A percentile compares a stretch with the other conserved stretches of the same genome.
These are phyloP conservation scores for Carallia brachiata DNA, from an alignment of 345 rosid genomes.

Conservation along the genomic window DNA sequence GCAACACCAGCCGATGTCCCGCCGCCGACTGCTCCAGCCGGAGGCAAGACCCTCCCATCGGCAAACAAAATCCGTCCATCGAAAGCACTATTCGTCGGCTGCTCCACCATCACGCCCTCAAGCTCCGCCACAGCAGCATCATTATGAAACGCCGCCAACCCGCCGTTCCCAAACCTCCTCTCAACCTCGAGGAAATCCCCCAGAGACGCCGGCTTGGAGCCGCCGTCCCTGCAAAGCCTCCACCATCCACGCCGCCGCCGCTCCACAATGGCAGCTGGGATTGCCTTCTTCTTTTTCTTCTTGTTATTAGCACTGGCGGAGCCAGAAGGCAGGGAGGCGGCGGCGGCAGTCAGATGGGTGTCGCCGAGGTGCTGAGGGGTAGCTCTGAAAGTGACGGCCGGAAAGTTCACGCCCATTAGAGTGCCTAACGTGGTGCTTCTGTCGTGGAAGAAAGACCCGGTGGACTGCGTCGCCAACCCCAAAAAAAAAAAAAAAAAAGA, in stretches of 20 bases:
- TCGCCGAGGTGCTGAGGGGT: constrained; percentile 48
- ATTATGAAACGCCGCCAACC: constrained; percentile 36
- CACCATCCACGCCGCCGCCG: constrained; percentile 68
- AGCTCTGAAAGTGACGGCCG: constrained; percentile 62
- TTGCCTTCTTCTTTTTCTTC: constrained; percentile 28
- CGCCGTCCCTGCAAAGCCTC: constrained; percentile 76
- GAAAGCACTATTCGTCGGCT: constrained; percentile 21
- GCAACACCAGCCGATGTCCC: constrained; percentile 42
- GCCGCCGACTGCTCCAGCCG: constrained; percentile 34
- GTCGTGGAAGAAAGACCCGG: constrained; percentile 93
- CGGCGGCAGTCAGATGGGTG: constrained; percentile 24
- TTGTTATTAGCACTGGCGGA: constrained; percentile 10
- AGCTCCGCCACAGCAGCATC: constrained; percentile 51
- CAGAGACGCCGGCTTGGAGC: constrained; percentile 65
- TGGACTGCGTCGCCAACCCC: constrained; percentile 47
- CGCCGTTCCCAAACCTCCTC: constrained; percentile 71
- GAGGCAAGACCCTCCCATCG: constrained; percentile 83
- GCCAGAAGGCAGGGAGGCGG: constrained; percentile 19
- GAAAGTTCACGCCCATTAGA: constrained; percentile 81
- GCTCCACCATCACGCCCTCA: constrained; percentile 45
- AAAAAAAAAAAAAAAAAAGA: not conserved
- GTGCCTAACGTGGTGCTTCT: constrained; percentile 93
- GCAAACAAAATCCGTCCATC: constrained; percentile 59
- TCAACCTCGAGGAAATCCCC: constrained; percentile 91
- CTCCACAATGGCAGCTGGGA: constrained; percentile 24